These are phyloP conservation scores for Serendipita sp. DNA, from an alignment of 768 basidiomycete species.

Conservation along the genomic window DNA sequence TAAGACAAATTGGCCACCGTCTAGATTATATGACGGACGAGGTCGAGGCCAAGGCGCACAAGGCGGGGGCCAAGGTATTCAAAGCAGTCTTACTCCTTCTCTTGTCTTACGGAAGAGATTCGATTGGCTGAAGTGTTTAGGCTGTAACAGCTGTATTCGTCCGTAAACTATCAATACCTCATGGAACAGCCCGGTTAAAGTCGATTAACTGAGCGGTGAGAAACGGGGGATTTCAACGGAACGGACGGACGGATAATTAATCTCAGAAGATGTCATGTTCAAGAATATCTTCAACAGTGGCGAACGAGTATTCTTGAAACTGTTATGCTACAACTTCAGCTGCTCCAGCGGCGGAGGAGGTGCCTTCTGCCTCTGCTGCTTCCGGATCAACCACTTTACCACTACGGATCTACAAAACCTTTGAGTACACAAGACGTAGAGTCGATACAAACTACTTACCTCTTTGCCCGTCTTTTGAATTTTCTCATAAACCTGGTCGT, in stretches of 20 bases:
- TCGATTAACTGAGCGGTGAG: too few relatives aligned
- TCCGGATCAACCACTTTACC: neutral
- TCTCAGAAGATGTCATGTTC: too few relatives aligned
- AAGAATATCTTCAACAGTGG: too few relatives aligned
- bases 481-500: constrained; percentile 49
- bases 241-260: too few relatives aligned
- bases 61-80: too few relatives aligned
- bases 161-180: too few relatives aligned
- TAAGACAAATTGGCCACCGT: neutral
- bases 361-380: neutral
- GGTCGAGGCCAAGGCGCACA: neutral
- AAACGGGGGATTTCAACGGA: too few relatives aligned
- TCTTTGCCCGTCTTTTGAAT: constrained; percentile 89
- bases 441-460: constrained; percentile 26
- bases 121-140: neutral
- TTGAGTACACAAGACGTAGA: neutral
- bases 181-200: too few relatives aligned
- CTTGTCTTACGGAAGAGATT: neutral
- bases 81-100: neutral
- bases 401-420: neutral
- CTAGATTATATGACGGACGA: neutral
- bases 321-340: neutral
- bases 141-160: too few relatives aligned
- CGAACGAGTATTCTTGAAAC: too few relatives aligned
- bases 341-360: neutral